phyloP scores from a whole-genome alignment of 768 basidiomycete genomes.

The Serendipita sp. region DNA sequence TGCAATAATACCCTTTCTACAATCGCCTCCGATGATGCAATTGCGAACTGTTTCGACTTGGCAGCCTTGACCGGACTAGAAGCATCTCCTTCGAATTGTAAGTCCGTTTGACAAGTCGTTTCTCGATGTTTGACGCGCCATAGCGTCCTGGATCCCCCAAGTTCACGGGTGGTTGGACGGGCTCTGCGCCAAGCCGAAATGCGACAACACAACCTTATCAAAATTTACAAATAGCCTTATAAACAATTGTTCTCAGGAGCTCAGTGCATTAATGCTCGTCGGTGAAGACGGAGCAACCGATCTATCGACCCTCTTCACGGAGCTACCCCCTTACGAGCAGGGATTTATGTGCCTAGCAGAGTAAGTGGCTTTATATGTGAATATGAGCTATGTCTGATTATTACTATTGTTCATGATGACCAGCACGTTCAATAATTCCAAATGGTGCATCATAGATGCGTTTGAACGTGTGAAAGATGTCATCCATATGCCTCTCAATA shows the following conservation, averaged over 20 bases:
- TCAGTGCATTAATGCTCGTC: no score
- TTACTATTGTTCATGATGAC: background rate
- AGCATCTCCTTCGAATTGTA: background rate
- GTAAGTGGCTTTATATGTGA: background rate
- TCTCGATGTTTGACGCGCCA: background rate
- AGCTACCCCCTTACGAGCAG: background rate
- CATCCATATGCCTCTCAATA: background rate
- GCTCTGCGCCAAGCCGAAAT: background rate
- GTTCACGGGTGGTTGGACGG: background rate
- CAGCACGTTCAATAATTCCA: background rate
- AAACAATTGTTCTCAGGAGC: no score
- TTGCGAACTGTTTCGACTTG: background rate
- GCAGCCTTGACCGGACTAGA: background rate
- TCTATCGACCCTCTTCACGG: background rate
- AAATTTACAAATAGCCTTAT: no score
- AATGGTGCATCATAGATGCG: background rate
- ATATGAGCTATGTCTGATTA: background rate
- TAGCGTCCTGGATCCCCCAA: background rate
- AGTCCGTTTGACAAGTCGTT: background rate
- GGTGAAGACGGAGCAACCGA: background rate
- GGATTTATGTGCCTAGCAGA: background rate
- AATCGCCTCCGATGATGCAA: no score
- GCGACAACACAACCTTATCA: background rate
- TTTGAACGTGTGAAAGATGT: background rate
- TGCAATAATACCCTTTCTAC: no score